Base-by-base conservation (phyloP, 2,329 filamentous ascomycete genomes). In the Neophaeococcomyces aloes region DNA sequence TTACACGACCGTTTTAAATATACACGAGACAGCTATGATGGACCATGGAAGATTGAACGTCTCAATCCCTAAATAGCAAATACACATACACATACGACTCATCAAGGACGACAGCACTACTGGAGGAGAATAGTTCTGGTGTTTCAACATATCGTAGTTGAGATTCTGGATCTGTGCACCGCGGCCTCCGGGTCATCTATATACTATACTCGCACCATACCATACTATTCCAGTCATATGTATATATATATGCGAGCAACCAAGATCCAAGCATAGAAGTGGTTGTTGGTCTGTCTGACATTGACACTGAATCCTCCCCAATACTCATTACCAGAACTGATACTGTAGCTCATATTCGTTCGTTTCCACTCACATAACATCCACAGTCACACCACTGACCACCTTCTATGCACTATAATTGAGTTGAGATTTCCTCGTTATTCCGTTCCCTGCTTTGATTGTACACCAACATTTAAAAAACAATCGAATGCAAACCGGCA, bases 1-100 rank as follows among this genome's bases (percentile, higher is more conserved):
- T 66, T 98, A 63, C 91, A 98, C 66, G 91, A 98, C 70, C 81
- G 91, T 18, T 96, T 98, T 61, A 75, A 80, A 49, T 96, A 95
- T 65, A 77, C 78, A 44, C 79, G 75, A 60, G 29, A 40, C 23
- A 46, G 30, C 7, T 15, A 52, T 15, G 46, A 50, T 21, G 38
- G 32, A 15, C 44, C 39, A 29, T 55, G 53, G 55, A 50, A 44
- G 42, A 53, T 55, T 17, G 50, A 53, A 37, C 49, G 52, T 38
- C 35, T 56, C 37, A 56, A 48, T 47, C 54, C 54, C 5, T 56
- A 37, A 55, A 25, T 27, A 27, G 23, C 23, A 27, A 27, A 27
- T 10, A 27, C 10, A n/a, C n/a, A 14, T 7, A n/a, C 5, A 33
- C 5, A 6, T 19, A 11, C 19, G 19, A 8, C 11, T 18, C 15